Evolutionary conservation across 805 yeast species (phyloP).

Genomic region (Pichia ethanolica): DNA sequence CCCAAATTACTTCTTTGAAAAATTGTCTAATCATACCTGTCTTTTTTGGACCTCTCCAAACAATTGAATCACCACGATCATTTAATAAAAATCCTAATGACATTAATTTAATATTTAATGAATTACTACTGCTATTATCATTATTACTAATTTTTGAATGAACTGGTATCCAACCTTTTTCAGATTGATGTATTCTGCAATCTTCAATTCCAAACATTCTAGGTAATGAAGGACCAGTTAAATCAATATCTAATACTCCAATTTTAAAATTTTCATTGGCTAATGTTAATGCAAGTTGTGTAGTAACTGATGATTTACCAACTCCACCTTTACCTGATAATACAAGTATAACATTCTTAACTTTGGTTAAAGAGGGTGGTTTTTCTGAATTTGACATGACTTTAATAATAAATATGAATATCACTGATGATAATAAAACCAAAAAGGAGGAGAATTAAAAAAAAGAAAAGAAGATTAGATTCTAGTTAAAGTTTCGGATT

Average conservation of each 20-base stretch:
- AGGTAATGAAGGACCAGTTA: slow-evolving; percentile 95
- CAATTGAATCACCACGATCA: slow-evolving; percentile 83
- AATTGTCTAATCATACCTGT: slow-evolving; percentile 97
- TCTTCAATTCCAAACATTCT: slow-evolving; percentile 90
- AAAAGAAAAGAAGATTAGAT: too few relatives aligned
- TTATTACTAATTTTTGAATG: slow-evolving; percentile 21
- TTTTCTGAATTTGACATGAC: slow-evolving; percentile 15
- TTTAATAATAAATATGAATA: too few relatives aligned
- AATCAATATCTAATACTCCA: slow-evolving; percentile 92
- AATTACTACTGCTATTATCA: slow-evolving; percentile 15
- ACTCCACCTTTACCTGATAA: slow-evolving; percentile 97
- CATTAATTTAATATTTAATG: slow-evolving; percentile 45
- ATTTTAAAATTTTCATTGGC: slow-evolving; percentile 66
- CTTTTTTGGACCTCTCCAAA: slow-evolving; percentile 98
- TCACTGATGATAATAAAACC: too few relatives aligned
- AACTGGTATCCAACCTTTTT: slow-evolving; percentile 97
- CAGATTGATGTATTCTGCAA: slow-evolving; percentile 68
- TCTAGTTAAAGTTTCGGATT: too few relatives aligned
- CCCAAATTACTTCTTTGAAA: slow-evolving; percentile 88
- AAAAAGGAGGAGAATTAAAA: too few relatives aligned
- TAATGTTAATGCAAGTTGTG: slow-evolving; percentile 83
- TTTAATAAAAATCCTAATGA: slow-evolving; percentile 82
- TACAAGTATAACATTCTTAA: slow-evolving; percentile 73
- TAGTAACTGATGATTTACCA: slow-evolving; percentile 92
- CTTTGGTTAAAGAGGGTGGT: slow-evolving; percentile 31